Evolutionary conservation across 495 filamentous ascomycete genomes (phyloP), one percentile per base, ranked within the genome.

Genomic region (Trypethelium eluteriae): DNA sequence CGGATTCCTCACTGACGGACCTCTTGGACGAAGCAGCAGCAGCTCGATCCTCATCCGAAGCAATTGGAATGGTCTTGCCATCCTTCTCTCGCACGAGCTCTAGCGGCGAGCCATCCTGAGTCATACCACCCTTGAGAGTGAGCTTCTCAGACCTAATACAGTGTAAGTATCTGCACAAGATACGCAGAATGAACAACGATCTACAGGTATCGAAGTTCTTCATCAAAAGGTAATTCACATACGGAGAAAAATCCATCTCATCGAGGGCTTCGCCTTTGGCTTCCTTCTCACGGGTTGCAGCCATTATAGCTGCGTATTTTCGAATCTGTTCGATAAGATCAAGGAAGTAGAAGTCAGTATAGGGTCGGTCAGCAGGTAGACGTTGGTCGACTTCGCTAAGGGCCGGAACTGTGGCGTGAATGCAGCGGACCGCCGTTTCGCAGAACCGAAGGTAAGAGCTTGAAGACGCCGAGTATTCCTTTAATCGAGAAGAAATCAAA

Each of bases 301-400:
- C 79, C 72, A 88, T 79, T 39, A 79, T 78, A 57, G 69, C 69
- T 36, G 77, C 77, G 77, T 79, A 79, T 64, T 74, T 69, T 49
- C 77, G 75, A 64, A 79, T 77, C 85, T 96, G 91, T 70, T 90
- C 89, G 73, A 93, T 83, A 64, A 96, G 87, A 80, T 98, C 93
- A 74, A 96, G 85, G 72, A 96, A 96, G 80, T 98, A 98, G 68
- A 86, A 87, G 81, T 87, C 89, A 83, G 85, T 91, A 80, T 96
- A 98, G 41, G 90, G 91, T 66, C 86, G 85, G 75, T 98, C 93
- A 74, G 85, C 78, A 50, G 90, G 88, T 69, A 89, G 84, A 56
- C 86, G 88, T 74, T 89, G 86, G 75, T 98, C 93, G 68, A 84
- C 84, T 71, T 91, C 90, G 79, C 83, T 86, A 18, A 96, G 80